Evolutionary conservation across 1,284 basidiomycete genomes (phyloP), one percentile per base, ranked within the genome.

Genomic region (Pseudozyma sp.): DNA sequence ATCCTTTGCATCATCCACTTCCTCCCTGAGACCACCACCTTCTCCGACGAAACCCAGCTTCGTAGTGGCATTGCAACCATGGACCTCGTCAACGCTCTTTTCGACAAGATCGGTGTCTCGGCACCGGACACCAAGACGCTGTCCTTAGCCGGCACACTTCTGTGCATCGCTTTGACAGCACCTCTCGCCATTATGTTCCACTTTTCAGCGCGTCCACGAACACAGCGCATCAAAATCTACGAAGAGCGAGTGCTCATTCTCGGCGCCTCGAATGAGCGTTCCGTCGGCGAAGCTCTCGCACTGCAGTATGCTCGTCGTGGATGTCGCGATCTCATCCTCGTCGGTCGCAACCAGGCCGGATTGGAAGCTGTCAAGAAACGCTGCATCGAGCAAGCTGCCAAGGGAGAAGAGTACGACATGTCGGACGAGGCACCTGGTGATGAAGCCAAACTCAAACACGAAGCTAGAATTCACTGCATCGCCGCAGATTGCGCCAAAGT

Each of bases 231-330:
- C 57, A 77, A 82, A 12, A 86, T 85, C 5, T 59, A 58, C 8
- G 66, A 87, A 9, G 93, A 95, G 81, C 89, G 92, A 1, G 91
- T 95, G 7, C 85, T 94, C 12, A 88, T 95, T 62, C 86, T 95
- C 34, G 93, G 94, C 16, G 93, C 91, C 1, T 91, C 92, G 8
- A 79, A 70, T 34, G 62, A 70, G 16, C 91, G 90, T 47, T 93
- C 94, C 0, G 90, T 95, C n/a, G 94, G 94, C 2, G 88, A 89
- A 56, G 88, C 88, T 3, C 87, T 95, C 19, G 93, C 93, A 1
- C 86, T 88, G 14, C 87, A 89, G 64, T 96, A 96, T 79, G 91
- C 92, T 4, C 83, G 86, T 54, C 87, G 92, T 19, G 93, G 93
- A 10, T 92, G 93, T 5, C 87, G 87, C 50, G 88, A 95, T 84